phyloP scores from a whole-genome alignment of 2,329 filamentous ascomycete species.

The Sordariomycetes sp. region DNA sequence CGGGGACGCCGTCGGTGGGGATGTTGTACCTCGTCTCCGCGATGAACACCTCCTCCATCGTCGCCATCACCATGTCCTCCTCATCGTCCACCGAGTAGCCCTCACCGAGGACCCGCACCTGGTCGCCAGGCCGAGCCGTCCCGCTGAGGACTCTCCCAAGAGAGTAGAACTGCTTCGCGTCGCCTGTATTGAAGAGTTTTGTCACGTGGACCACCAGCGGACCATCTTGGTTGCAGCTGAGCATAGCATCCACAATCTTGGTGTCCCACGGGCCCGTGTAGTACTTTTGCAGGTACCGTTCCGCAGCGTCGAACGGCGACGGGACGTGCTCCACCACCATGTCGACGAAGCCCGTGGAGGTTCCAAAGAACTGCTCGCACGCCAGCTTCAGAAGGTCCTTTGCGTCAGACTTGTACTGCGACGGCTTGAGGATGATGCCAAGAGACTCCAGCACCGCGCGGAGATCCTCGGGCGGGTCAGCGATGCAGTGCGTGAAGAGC shows the following conservation, averaged over 20 bases:
- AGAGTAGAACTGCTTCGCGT: slow-evolving; percentile 83
- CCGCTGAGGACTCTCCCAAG: slow-evolving; percentile 90
- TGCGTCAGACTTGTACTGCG: slow-evolving; percentile 81
- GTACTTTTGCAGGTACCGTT: slow-evolving; percentile 66
- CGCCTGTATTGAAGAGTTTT: slow-evolving; percentile 80
- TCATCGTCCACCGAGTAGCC: slow-evolving; percentile 94
- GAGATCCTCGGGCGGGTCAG: slow-evolving; percentile 74
- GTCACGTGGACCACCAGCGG: slow-evolving; percentile 86
- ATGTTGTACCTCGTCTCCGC: slow-evolving; percentile 90
- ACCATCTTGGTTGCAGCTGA: slow-evolving; percentile 73
- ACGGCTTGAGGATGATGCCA: slow-evolving; percentile 80
- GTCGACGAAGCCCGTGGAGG: slow-evolving; percentile 81
- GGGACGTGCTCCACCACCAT: slow-evolving; percentile 88
- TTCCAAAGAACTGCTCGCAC: slow-evolving; percentile 91
- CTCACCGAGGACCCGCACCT: slow-evolving; percentile 86
- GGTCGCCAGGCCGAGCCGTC: slow-evolving; percentile 66
- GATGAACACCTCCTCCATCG: slow-evolving; percentile 77
- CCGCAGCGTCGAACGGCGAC: slow-evolving; percentile 68
- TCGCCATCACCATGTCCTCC: slow-evolving; percentile 88
- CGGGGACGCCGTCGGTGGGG: slow-evolving; percentile 79
- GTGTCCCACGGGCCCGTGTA: slow-evolving; percentile 86
- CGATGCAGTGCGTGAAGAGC: slow-evolving; percentile 88
- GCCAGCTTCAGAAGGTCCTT: slow-evolving; percentile 79
- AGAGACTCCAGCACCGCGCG: slow-evolving; percentile 65
- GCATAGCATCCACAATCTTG: slow-evolving; percentile 68